Conservation (phyloP, 75 land plant genomes). For the Selaginella moellendorffii region DNA sequence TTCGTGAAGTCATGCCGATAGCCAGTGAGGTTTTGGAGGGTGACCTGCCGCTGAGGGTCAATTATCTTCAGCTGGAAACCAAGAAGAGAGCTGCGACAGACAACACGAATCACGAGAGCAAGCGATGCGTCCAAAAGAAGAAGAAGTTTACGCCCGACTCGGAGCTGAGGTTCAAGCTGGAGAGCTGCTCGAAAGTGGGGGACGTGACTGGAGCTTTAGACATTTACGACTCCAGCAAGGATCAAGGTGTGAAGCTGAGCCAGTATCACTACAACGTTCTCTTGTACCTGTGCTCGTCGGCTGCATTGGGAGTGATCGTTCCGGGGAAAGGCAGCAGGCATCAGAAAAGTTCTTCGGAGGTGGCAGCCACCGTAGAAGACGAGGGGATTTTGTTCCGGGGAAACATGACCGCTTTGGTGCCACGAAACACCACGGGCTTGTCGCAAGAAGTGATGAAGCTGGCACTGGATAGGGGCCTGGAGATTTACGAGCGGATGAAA, state of each 20-base stretch:
- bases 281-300: conserved; percentile 66
- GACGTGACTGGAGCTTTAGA: conserved; percentile 49
- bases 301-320: conserved; percentile 17
- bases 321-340: conserved; percentile 15
- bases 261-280: conserved; percentile 65
- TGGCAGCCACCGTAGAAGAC: neutral
- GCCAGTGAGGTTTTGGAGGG: neutral
- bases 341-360: neutral
- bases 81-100: neutral
- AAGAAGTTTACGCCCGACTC: conserved; percentile 31
- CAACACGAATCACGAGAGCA: too few species aligned
- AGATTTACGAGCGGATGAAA: conserved; percentile 48
- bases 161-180: conserved; percentile 43
- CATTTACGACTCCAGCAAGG: conserved; percentile 46
- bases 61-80: too few species aligned
- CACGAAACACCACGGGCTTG: neutral
- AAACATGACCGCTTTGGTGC: neutral
- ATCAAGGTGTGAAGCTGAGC: conserved; percentile 22
- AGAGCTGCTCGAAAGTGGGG: conserved; percentile 54
- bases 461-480: conserved; percentile 35
- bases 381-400: neutral
- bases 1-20: too few species aligned
- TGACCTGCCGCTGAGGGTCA: too few species aligned
- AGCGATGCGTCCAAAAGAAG: conserved; percentile 14
- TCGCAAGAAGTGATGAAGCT: conserved; percentile 13